These are phyloP conservation scores for Lavandula angustifolia DNA, from an alignment of 257 asterid species.

Conservation along the genomic window DNA sequence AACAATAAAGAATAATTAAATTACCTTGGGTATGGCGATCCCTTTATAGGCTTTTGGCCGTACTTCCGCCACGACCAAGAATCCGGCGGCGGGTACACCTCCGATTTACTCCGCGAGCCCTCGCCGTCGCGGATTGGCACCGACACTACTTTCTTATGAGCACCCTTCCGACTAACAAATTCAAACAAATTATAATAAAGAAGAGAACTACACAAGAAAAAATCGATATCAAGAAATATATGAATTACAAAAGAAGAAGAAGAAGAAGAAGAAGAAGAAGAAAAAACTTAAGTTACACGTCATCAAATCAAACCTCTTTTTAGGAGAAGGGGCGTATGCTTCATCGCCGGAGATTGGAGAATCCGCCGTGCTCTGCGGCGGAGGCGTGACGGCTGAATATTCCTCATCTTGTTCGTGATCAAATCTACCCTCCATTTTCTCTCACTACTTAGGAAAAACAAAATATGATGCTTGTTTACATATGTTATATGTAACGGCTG, in stretches of 20 bases:
- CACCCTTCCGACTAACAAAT: conserved; percentile 44
- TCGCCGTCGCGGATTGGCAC: conserved; percentile 59
- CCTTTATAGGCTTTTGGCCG: conserved; percentile 86
- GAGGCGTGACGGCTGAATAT: conserved; percentile 30
- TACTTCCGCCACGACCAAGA: conserved; percentile 94
- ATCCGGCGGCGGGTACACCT: conserved; percentile 86
- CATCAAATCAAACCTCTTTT: conserved; percentile 51
- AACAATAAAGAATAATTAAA: background rate
- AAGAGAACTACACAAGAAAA: background rate
- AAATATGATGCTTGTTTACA: conserved; percentile 19
- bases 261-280: background rate
- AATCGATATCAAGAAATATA: background rate
- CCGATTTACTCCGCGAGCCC: conserved; percentile 61
- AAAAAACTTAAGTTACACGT: no score
- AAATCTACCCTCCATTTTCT: conserved; percentile 44
- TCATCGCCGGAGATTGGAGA: conserved; percentile 64
- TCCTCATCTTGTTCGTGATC: conserved; percentile 45
- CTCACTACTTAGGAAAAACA: background rate
- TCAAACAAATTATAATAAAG: background rate
- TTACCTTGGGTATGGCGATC: conserved; percentile 87
- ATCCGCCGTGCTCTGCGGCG: conserved; percentile 48
- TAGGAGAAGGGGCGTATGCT: conserved; percentile 53
- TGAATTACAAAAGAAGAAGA: no score
- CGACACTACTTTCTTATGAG: conserved; percentile 56
- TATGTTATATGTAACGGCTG: conserved; percentile 9